Evolutionary conservation across 257 asterid species (phyloP).

Genomic region (Haberlea rhodopensis): DNA sequence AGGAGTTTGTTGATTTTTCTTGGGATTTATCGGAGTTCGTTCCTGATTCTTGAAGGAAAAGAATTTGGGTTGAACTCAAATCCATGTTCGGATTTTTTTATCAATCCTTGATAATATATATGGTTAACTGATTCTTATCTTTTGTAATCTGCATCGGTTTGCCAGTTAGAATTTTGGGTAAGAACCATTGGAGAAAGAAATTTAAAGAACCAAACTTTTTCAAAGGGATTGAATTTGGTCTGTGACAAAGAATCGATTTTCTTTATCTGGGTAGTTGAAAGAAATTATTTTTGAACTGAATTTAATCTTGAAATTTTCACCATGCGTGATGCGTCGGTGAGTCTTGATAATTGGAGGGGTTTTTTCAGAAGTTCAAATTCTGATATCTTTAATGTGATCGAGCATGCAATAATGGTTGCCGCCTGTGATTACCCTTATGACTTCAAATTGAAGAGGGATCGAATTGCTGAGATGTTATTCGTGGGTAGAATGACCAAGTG

Average conservation of each 20-base stretch:
- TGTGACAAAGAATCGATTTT: neutral
- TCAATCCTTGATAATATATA: too few species aligned
- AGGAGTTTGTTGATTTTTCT: neutral
- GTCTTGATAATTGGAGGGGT: slow-evolving; percentile 82
- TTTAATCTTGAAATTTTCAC: slow-evolving; percentile 24
- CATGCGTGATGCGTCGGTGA: slow-evolving; percentile 54
- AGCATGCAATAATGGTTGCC: slow-evolving; percentile 75
- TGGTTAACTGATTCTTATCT: too few species aligned
- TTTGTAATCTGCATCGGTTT: too few species aligned
- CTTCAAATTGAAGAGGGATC: slow-evolving; percentile 76
- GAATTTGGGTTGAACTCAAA: neutral
- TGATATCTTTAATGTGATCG: slow-evolving; percentile 65
- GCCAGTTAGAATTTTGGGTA: too few species aligned
- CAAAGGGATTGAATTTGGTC: neutral
- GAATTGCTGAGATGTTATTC: slow-evolving; percentile 79
- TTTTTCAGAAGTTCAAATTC: slow-evolving; percentile 71
- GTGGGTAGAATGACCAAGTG: slow-evolving; percentile 69
- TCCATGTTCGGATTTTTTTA: too few species aligned
- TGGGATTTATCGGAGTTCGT: neutral
- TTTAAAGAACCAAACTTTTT: too few species aligned
- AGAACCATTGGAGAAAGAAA: too few species aligned
- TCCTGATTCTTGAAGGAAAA: neutral
- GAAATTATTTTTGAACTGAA: neutral
- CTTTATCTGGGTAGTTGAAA: neutral
- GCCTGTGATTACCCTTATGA: slow-evolving; percentile 79